Evolutionary conservation across 345 rosid genomes (phyloP).

Genomic region (Gynandropsis gynandra): DNA sequence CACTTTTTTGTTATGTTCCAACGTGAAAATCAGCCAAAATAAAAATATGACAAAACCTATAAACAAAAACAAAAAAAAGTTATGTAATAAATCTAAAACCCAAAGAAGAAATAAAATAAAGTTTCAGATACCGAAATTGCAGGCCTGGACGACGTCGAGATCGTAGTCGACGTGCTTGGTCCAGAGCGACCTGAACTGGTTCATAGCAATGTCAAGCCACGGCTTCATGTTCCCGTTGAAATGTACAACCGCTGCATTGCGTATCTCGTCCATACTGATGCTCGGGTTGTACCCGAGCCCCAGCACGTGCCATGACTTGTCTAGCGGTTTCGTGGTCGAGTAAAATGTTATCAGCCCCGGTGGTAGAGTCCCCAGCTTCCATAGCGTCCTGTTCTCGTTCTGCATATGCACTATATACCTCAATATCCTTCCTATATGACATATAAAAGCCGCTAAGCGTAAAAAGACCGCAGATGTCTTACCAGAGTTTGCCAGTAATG

Average conservation of each 20-base stretch:
- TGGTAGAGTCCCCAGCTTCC: slow-evolving; percentile 75
- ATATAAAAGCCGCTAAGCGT: too few species aligned
- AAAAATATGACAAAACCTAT: too few species aligned
- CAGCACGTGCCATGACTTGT: slow-evolving; percentile 85
- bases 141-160: slow-evolving; percentile 61
- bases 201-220: slow-evolving; percentile 81
- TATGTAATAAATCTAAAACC: background rate
- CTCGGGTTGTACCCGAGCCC: slow-evolving; percentile 84
- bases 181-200: slow-evolving; percentile 69
- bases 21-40: too few species aligned
- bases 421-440: too few species aligned
- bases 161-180: slow-evolving; percentile 63
- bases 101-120: background rate
- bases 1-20: too few species aligned
- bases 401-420: too few species aligned
- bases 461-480: too few species aligned
- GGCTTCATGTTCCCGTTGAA: slow-evolving; percentile 86
- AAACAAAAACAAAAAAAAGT: too few species aligned
- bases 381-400: slow-evolving; percentile 78
- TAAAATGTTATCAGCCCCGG: slow-evolving; percentile 73
- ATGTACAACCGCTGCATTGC: slow-evolving; percentile 73
- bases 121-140: slow-evolving; percentile 57
- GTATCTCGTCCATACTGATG: slow-evolving; percentile 70
- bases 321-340: slow-evolving; percentile 68
- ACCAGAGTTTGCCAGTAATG: slow-evolving; percentile 86